phyloP scores from a whole-genome alignment of 768 basidiomycete genomes.

The Pleurotus tuoliensis region DNA sequence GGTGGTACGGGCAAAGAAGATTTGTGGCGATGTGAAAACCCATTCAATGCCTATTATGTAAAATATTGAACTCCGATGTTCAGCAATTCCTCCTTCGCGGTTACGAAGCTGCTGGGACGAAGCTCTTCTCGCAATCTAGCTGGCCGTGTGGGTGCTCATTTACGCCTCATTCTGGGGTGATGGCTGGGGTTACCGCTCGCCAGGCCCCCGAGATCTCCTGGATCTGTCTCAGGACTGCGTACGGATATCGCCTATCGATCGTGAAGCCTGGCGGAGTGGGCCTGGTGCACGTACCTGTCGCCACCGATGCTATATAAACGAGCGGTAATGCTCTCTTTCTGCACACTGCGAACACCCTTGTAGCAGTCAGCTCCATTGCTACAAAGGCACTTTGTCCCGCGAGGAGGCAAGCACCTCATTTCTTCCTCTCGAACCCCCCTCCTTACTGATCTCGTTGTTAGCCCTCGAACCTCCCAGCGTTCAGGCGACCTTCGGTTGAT shows the following conservation, averaged over 20 bases:
- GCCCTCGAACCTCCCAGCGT: conserved; percentile 44
- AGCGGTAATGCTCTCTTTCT: background rate
- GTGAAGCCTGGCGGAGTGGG: conserved; percentile 6
- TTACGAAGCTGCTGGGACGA: background rate
- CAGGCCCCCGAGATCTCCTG: conserved; percentile 5
- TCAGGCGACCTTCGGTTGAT: conserved; percentile 51
- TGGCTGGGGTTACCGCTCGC: background rate
- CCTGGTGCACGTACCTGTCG: conserved; percentile 1
- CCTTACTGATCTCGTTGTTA: background rate
- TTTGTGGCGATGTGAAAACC: conserved; percentile 1
- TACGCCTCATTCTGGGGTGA: conserved; percentile 5
- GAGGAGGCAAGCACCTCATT: background rate
- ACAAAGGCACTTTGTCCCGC: background rate
- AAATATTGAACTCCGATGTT: conserved; percentile 5
- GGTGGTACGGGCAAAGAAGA: conserved; percentile 13
- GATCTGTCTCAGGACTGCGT: conserved; percentile 9
- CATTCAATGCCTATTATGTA: background rate
- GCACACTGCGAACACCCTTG: conserved; percentile 5
- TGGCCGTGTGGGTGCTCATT: conserved; percentile 7
- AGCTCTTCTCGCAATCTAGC: background rate
- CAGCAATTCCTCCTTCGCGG: background rate
- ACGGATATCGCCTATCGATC: conserved; percentile 22
- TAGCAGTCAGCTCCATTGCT: conserved; percentile 10
- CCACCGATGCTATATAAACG: background rate
- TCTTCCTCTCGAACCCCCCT: background rate